Conservation (phyloP, 495 filamentous ascomycete genomes). For the Cairneyella variabilis region DNA sequence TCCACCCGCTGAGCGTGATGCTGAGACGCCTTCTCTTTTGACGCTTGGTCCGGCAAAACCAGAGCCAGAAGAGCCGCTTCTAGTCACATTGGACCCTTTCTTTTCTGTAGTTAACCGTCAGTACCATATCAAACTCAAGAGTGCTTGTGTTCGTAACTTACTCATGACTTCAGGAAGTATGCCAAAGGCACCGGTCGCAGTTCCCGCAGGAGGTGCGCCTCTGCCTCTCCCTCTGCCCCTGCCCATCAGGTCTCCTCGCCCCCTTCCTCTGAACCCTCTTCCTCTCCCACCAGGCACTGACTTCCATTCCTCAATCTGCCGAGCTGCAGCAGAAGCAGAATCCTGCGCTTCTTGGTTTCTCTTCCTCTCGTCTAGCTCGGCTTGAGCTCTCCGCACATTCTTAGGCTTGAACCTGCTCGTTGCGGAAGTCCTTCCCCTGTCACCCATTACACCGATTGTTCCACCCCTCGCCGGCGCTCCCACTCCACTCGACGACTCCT, state of each 20-base stretch:
- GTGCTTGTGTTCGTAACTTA: neutral
- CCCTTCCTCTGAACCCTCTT: slow-evolving; percentile 5
- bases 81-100: too few relatives aligned
- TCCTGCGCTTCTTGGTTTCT: slow-evolving; percentile 8
- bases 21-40: too few relatives aligned
- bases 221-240: neutral
- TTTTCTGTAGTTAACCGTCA: too few relatives aligned
- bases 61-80: too few relatives aligned
- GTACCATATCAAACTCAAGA: too few relatives aligned
- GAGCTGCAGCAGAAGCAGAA: slow-evolving; percentile 3
- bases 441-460: neutral
- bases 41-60: too few relatives aligned
- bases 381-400: slow-evolving; percentile 8
- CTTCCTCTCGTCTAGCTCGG: slow-evolving; percentile 16
- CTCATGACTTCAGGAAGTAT: neutral
- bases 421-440: slow-evolving; percentile 5
- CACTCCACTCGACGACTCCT: neutral
- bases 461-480: neutral
- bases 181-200: neutral
- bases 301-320: neutral
- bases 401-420: slow-evolving; percentile 26
- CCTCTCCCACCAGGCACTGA: neutral
- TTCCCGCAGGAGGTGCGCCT: too few relatives aligned
- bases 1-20: neutral
- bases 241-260: neutral